phyloP scores from a whole-genome alignment of 345 rosid genomes.

The Moringa oleifera region DNA sequence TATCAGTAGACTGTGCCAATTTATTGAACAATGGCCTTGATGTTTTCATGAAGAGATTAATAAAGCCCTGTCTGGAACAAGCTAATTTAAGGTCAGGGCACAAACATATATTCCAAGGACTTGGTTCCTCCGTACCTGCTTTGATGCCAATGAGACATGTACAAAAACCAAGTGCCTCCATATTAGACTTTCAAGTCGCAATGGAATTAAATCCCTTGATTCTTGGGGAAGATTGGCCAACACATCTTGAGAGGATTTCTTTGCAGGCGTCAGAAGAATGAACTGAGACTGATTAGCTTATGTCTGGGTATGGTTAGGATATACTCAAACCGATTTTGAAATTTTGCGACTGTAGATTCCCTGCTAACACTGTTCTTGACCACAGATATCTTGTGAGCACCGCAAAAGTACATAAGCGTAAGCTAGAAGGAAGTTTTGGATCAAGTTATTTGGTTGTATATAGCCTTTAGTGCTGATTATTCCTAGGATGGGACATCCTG shows the following conservation, averaged over 20 bases:
- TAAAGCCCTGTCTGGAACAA: constrained; percentile 56
- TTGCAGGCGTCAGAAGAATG: constrained; percentile 29
- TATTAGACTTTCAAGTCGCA: constrained; percentile 60
- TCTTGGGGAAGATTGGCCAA: constrained; percentile 57
- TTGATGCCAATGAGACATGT: constrained; percentile 18
- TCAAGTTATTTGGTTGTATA: background rate
- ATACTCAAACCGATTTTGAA: constrained; percentile 1
- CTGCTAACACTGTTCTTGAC: constrained; percentile 20
- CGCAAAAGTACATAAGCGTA: background rate
- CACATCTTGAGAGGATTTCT: constrained; percentile 45
- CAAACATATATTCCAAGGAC: constrained; percentile 14
- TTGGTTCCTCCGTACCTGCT: constrained; percentile 4
- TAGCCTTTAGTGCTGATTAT: background rate
- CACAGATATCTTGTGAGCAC: constrained; percentile 1
- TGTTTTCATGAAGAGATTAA: constrained; percentile 53
- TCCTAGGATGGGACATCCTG: background rate
- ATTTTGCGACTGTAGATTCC: constrained; percentile 8
- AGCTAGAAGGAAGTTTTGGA: background rate
- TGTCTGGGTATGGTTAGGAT: background rate
- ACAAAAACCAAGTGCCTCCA: constrained; percentile 25
- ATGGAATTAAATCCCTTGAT: constrained; percentile 47
- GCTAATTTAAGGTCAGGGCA: constrained; percentile 38
- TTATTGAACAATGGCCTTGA: constrained; percentile 52
- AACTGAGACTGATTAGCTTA: constrained; percentile 10
- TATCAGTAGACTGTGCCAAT: constrained; percentile 49